Evolutionary conservation across 441 rosid genomes (phyloP).

Genomic region (Omphalea diandra): DNA sequence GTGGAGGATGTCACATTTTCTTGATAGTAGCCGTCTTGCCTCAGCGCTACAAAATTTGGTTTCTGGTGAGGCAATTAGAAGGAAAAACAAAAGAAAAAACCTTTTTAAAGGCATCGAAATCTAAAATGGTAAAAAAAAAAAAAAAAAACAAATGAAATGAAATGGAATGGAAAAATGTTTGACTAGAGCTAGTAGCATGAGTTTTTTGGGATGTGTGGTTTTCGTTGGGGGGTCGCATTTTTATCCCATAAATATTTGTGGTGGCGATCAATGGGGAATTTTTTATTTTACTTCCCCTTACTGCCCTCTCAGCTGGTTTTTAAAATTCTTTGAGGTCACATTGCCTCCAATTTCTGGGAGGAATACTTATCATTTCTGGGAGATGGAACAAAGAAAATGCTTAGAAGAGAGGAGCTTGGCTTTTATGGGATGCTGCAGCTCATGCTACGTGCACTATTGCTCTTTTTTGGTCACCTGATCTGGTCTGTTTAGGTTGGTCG

Average conservation of each 20-base stretch:
- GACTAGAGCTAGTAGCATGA: slow-evolving; percentile 30
- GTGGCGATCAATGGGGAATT: slow-evolving; percentile 20
- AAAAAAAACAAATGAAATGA: background rate
- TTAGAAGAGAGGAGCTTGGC: slow-evolving; percentile 11
- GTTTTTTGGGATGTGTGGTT: slow-evolving; percentile 21
- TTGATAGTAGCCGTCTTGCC: slow-evolving; percentile 23
- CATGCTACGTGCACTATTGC: slow-evolving; percentile 16
- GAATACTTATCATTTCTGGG: background rate
- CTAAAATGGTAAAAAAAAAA: background rate
- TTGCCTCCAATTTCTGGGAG: background rate
- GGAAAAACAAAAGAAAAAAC: slow-evolving; percentile 17
- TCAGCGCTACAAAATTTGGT: slow-evolving; percentile 10
- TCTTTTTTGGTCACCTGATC: slow-evolving; percentile 18
- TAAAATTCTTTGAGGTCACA: slow-evolving; percentile 26
- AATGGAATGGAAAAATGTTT: background rate
- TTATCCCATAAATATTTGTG: slow-evolving; percentile 7
- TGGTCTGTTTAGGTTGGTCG: background rate
- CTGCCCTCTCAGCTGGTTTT: slow-evolving; percentile 32
- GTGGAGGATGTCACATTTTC: slow-evolving; percentile 23
- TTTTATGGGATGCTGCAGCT: slow-evolving; percentile 20
- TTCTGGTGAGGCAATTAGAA: slow-evolving; percentile 23
- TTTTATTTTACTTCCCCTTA: slow-evolving; percentile 22
- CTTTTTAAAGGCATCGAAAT: slow-evolving; percentile 3
- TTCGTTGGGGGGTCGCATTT: background rate
- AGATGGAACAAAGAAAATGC: slow-evolving; percentile 9